Evolutionary conservation across 768 basidiomycete genomes (phyloP).

Genomic region (Tricholoma sp.): DNA sequence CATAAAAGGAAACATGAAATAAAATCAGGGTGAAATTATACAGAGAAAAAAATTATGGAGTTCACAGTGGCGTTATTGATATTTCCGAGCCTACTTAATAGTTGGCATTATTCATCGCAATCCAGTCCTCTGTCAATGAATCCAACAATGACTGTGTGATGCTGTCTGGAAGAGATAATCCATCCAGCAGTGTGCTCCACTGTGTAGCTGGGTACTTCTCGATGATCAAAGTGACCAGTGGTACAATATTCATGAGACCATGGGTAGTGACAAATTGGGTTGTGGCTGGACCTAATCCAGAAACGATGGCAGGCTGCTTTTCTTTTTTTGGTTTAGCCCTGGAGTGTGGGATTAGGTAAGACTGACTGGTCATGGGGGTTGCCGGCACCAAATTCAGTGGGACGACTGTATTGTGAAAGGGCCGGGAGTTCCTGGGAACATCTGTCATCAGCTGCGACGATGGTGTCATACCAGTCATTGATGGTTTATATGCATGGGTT

Average conservation of each 20-base stretch:
- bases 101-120: no score
- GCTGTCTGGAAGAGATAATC: no score
- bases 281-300: not conserved
- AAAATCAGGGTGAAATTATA: not conserved
- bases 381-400: not conserved
- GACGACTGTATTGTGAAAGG: not conserved
- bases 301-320: not conserved
- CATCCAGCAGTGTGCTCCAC: not conserved
- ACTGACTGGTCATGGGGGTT: not conserved
- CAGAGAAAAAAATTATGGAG: not conserved
- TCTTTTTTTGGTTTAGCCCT: not conserved
- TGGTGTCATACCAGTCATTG: no score
- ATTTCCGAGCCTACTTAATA: not conserved
- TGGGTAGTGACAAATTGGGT: not conserved
- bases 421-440: not conserved
- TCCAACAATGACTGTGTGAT: no score
- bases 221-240: not conserved
- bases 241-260: not conserved
- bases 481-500: no score
- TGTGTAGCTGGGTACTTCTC: not conserved
- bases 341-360: not conserved
- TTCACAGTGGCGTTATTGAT: no score
- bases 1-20: no score
- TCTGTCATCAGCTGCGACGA: no score
- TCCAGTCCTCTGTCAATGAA: no score